Conservation (phyloP, 768 basidiomycete species). For the Podaxis sp. region DNA sequence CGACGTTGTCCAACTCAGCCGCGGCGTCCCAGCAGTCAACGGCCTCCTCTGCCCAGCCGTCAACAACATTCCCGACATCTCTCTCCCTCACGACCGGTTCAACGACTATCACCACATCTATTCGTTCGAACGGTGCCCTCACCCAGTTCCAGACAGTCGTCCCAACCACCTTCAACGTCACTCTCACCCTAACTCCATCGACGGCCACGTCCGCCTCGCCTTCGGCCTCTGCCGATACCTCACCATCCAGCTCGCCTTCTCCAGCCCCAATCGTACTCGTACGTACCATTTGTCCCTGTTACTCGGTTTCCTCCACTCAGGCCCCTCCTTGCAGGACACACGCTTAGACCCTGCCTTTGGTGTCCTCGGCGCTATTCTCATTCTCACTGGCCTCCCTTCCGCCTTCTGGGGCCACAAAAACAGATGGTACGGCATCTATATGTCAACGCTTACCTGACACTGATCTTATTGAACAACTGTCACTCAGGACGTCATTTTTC, state of each 20-base stretch:
- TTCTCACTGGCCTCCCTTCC: slow-evolving; percentile 85
- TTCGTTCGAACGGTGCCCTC: slow-evolving; percentile 46
- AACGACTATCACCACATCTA: slow-evolving; percentile 48
- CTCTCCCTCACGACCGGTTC: slow-evolving; percentile 49
- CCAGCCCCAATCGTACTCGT: slow-evolving; percentile 43
- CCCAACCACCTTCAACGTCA: slow-evolving; percentile 63
- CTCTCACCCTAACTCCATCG: slow-evolving; percentile 45
- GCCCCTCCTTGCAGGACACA: slow-evolving; percentile 48
- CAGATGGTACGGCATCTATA: slow-evolving; percentile 62
- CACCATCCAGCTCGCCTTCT: slow-evolving; percentile 43
- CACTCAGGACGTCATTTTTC: slow-evolving; percentile 85
- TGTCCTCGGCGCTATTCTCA: slow-evolving; percentile 83
- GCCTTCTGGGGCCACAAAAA: slow-evolving; percentile 96
- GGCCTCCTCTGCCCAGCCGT: slow-evolving; percentile 15
- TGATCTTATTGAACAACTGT: slow-evolving; percentile 16
- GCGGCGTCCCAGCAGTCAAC: slow-evolving; percentile 13
- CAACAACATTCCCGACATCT: slow-evolving; percentile 40
- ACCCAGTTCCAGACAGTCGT: slow-evolving; percentile 52
- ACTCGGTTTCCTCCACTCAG: slow-evolving; percentile 17
- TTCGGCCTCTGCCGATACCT: slow-evolving; percentile 37
- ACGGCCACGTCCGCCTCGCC: slow-evolving; percentile 36
- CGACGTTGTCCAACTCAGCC: slow-evolving; percentile 5
- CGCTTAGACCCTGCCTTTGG: slow-evolving; percentile 85
- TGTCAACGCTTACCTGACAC: slow-evolving; percentile 15
- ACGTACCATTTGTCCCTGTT: slow-evolving; percentile 15